Percentiles rank a stretch among this genome's conserved stretches.
Conservation (phyloP, 2,329 filamentous ascomycete species). For the Aspergillus novofumigatus region DNA sequence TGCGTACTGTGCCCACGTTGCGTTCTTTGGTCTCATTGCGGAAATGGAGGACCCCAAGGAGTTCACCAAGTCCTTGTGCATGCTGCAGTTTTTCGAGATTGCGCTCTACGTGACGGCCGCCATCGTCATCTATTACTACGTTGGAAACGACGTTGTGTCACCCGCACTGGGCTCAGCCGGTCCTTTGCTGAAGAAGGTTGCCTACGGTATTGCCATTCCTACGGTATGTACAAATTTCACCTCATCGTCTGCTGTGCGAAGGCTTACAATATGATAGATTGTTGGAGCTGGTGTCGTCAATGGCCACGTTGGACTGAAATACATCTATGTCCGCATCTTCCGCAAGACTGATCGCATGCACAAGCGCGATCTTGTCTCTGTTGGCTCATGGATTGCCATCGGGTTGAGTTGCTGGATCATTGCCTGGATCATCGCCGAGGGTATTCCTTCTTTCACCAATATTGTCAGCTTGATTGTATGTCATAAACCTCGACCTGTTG, state of each 20-base stretch:
- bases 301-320: constrained; percentile 61
- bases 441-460: constrained; percentile 64
- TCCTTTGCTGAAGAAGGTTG: constrained; percentile 55
- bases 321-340: constrained; percentile 62
- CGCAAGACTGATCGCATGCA: constrained; percentile 52
- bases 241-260: too few species aligned
- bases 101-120: constrained; percentile 62
- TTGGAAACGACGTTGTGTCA: constrained; percentile 57
- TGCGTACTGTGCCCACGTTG: constrained; percentile 65
- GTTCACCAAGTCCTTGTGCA: constrained; percentile 58
- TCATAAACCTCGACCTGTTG: background rate
- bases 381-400: constrained; percentile 58
- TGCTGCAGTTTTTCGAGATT: constrained; percentile 58
- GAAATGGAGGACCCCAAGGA: constrained; percentile 60
- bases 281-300: constrained; percentile 67
- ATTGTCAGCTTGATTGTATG: constrained; percentile 56
- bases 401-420: constrained; percentile 54
- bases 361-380: constrained; percentile 47
- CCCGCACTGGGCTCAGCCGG: constrained; percentile 64
- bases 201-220: constrained; percentile 64
- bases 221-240: constrained; percentile 39
- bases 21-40: constrained; percentile 63
- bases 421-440: constrained; percentile 64
- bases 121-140: constrained; percentile 65
- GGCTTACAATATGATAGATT: constrained; percentile 39